Conservation (phyloP, 805 yeast genomes). For the Kodamaea hsintzibuensis region DNA sequence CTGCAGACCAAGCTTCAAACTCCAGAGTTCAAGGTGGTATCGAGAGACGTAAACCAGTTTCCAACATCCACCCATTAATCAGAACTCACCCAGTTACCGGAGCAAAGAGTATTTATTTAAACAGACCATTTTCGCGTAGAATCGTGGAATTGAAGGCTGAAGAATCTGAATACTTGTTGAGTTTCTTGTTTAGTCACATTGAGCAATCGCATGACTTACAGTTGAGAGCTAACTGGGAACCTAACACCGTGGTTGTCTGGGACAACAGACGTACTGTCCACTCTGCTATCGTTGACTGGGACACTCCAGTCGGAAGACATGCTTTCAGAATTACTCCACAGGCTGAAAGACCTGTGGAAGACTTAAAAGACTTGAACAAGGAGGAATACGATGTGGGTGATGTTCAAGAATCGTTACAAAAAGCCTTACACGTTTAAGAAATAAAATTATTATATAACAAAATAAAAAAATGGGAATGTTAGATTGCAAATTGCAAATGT, state of each 20-base stretch:
- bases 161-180: constrained; percentile 32
- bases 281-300: constrained; percentile 38
- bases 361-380: constrained; percentile 38
- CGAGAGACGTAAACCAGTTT: constrained; percentile 33
- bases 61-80: constrained; percentile 36
- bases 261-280: constrained; percentile 37
- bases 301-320: constrained; percentile 35
- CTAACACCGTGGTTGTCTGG: constrained; percentile 38
- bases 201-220: constrained; percentile 37
- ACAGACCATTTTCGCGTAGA: constrained; percentile 34
- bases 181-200: constrained; percentile 33
- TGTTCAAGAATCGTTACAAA: constrained; percentile 28
- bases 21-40: constrained; percentile 32
- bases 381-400: constrained; percentile 37
- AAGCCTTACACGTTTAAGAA: constrained; percentile 11
- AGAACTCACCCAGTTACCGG: constrained; percentile 38
- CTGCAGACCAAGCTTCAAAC: constrained; percentile 31
- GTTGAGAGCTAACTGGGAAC: constrained; percentile 39
- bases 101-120: constrained; percentile 31
- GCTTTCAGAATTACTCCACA: constrained; percentile 39
- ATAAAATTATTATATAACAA: too few species aligned
- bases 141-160: constrained; percentile 37
- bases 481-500: too few species aligned
- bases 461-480: not conserved
- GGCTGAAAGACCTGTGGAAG: constrained; percentile 40